Percentiles rank a stretch among this genome's conserved stretches.
These are phyloP conservation scores for Aspergillus avenaceus DNA, from an alignment of 495 filamentous ascomycete genomes.

Conservation along the genomic window DNA sequence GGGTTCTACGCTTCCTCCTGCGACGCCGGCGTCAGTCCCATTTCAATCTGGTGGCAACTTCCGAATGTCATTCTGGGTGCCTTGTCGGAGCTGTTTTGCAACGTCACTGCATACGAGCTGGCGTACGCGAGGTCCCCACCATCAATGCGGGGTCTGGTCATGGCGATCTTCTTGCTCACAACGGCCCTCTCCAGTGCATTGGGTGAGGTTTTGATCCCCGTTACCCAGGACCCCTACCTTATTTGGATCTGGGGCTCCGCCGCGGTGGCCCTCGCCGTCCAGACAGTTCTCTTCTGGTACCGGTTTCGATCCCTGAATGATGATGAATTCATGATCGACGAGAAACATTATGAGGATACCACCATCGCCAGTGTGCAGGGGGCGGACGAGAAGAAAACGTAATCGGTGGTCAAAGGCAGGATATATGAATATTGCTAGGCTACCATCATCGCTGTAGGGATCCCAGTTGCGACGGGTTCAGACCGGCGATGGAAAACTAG, in stretches of 20 bases:
- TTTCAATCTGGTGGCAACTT: slow-evolving; percentile 54
- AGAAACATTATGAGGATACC: slow-evolving; percentile 13
- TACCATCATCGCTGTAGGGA: too few relatives aligned
- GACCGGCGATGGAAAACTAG: too few relatives aligned
- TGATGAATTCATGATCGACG: slow-evolving; percentile 38
- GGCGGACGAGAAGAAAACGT: too few relatives aligned
- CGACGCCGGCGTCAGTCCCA: slow-evolving; percentile 37
- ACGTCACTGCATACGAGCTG: slow-evolving; percentile 67
- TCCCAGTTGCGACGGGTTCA: too few relatives aligned
- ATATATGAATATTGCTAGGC: too few relatives aligned
- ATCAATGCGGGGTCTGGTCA: slow-evolving; percentile 66
- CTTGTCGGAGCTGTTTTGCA: slow-evolving; percentile 64
- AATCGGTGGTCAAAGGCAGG: too few relatives aligned
- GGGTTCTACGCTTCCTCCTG: slow-evolving; percentile 46
- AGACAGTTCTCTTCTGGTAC: slow-evolving; percentile 47
- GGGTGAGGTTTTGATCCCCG: slow-evolving; percentile 55
- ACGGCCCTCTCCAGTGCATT: slow-evolving; percentile 47
- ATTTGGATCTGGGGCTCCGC: slow-evolving; percentile 53
- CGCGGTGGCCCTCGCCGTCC: slow-evolving; percentile 41
- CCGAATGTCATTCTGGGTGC: slow-evolving; percentile 51
- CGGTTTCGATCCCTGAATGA: slow-evolving; percentile 41
- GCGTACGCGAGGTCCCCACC: slow-evolving; percentile 67
- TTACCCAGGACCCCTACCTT: slow-evolving; percentile 57
- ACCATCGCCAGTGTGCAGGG: too few relatives aligned
- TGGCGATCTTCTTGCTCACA: slow-evolving; percentile 57